Conservation (phyloP, 495 filamentous ascomycete genomes). For the Aspergillus taichungensis region DNA sequence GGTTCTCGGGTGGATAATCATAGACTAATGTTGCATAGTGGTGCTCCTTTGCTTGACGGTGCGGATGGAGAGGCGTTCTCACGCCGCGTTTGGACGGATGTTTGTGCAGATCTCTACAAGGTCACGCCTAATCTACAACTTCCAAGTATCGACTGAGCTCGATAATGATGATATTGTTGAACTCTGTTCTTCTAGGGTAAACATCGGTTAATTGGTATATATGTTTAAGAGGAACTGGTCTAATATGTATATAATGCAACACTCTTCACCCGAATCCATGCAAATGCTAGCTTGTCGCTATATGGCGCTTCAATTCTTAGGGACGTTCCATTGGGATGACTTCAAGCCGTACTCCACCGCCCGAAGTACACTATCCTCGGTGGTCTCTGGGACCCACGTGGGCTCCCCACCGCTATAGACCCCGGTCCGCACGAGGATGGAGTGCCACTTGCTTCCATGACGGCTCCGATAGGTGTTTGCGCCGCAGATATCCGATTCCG, state of each 20-base stretch:
- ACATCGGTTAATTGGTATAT: too few species aligned
- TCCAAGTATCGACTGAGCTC: too few species aligned
- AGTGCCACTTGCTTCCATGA: constrained; percentile 63
- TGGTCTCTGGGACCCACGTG: constrained; percentile 43
- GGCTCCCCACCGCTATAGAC: constrained; percentile 59
- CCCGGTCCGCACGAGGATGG: constrained; percentile 76
- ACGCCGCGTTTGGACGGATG: too few species aligned
- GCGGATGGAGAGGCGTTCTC: too few species aligned
- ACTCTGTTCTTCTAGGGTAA: too few species aligned
- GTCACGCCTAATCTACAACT: too few species aligned
- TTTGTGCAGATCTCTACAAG: too few species aligned
- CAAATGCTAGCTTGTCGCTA: background rate
- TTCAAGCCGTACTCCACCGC: constrained; percentile 58
- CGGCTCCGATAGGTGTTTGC: constrained; percentile 66
- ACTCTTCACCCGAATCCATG: background rate
- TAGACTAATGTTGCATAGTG: too few species aligned
- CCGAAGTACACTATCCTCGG: constrained; percentile 60
- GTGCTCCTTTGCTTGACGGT: too few species aligned
- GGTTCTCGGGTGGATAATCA: too few species aligned
- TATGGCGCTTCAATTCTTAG: background rate
- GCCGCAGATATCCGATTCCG: constrained; percentile 84
- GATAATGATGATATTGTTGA: too few species aligned
- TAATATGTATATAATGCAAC: background rate
- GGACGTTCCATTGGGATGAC: constrained; percentile 30
- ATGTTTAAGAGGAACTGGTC: too few species aligned